Percentiles rank a stretch among this genome's conserved stretches.
These are phyloP conservation scores for Ophiosphaerella herpotricha DNA, from an alignment of 2,329 filamentous ascomycete genomes.

Conservation along the genomic window DNA sequence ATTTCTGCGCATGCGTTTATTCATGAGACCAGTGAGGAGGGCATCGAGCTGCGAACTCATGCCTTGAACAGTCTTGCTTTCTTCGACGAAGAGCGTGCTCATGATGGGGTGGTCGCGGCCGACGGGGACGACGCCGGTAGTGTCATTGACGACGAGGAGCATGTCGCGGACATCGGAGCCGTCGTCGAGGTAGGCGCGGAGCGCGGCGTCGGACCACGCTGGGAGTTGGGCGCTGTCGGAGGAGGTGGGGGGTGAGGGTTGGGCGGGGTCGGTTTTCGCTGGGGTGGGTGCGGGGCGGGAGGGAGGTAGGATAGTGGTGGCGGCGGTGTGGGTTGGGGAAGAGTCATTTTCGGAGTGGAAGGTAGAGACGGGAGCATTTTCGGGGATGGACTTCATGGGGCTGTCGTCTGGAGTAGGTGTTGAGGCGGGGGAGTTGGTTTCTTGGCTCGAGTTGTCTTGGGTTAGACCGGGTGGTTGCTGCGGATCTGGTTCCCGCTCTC, in stretches of 20 bases:
- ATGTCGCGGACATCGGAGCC: constrained; percentile 87
- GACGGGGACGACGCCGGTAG: constrained; percentile 77
- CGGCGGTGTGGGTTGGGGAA: constrained; percentile 30
- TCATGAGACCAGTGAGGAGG: constrained; percentile 80
- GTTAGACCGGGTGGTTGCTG: constrained; percentile 67
- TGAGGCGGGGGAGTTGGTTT: constrained; percentile 49
- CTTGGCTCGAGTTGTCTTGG: constrained; percentile 72
- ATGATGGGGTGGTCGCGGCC: constrained; percentile 85
- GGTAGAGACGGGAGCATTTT: constrained; percentile 26
- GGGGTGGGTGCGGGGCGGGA: constrained; percentile 46
- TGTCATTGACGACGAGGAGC: constrained; percentile 90
- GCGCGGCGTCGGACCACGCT: constrained; percentile 83
- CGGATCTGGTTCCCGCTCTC: constrained; percentile 35
- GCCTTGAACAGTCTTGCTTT: constrained; percentile 82
- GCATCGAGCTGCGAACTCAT: constrained; percentile 90
- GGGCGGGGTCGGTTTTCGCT: constrained; percentile 18
- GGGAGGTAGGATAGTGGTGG: constrained; percentile 28
- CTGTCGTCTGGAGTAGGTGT: constrained; percentile 41
- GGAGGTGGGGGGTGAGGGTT: constrained; percentile 34
- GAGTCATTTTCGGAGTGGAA: constrained; percentile 22
- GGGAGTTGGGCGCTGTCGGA: constrained; percentile 59
- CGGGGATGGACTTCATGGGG: constrained; percentile 33
- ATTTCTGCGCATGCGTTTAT: constrained; percentile 45
- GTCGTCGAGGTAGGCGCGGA: constrained; percentile 90
- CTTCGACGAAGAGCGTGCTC: constrained; percentile 79